Evolutionary conservation across 2,329 filamentous ascomycete genomes (phyloP).

Genomic region (Penicillium concentricum): DNA sequence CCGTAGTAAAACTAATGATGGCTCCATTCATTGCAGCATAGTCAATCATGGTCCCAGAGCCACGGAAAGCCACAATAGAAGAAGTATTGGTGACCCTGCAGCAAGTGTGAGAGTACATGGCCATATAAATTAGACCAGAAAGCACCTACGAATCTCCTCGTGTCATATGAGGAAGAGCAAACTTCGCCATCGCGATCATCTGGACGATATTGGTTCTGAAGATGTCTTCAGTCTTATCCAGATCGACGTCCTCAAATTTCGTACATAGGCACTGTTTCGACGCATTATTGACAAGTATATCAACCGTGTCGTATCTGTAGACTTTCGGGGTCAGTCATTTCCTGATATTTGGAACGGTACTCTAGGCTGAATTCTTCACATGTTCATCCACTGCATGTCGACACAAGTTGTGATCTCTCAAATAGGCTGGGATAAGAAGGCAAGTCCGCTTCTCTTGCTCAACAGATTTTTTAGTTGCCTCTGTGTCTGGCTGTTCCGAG

Average conservation of each 20-base stretch:
- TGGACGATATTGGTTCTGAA: slow-evolving; percentile 59
- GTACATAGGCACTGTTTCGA: slow-evolving; percentile 56
- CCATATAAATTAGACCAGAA: neutral
- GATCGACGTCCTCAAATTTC: slow-evolving; percentile 48
- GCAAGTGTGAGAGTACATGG: neutral
- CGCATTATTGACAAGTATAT: slow-evolving; percentile 60
- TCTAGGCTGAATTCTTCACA: slow-evolving; percentile 44
- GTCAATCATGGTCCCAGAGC: slow-evolving; percentile 53
- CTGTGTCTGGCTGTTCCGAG: slow-evolving; percentile 12
- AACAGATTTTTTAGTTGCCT: slow-evolving; percentile 8
- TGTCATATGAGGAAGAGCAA: slow-evolving; percentile 56
- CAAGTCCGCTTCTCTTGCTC: slow-evolving; percentile 8
- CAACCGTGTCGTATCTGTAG: slow-evolving; percentile 43
- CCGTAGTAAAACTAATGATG: slow-evolving; percentile 56
- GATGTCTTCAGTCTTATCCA: slow-evolving; percentile 55
- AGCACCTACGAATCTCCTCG: slow-evolving; percentile 46
- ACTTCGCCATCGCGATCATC: slow-evolving; percentile 62
- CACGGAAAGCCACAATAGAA: slow-evolving; percentile 56
- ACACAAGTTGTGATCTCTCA: slow-evolving; percentile 36
- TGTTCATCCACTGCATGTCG: slow-evolving; percentile 54
- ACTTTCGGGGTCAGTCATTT: slow-evolving; percentile 49
- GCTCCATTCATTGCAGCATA: slow-evolving; percentile 60
- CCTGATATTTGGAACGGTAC: slow-evolving; percentile 42
- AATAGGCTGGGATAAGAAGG: slow-evolving; percentile 9
- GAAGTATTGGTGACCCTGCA: slow-evolving; percentile 57